Percentiles rank a stretch among this genome's conserved stretches.
Conservation (phyloP, 192 early-diverging fungal species). For the Coemansia sp. region DNA sequence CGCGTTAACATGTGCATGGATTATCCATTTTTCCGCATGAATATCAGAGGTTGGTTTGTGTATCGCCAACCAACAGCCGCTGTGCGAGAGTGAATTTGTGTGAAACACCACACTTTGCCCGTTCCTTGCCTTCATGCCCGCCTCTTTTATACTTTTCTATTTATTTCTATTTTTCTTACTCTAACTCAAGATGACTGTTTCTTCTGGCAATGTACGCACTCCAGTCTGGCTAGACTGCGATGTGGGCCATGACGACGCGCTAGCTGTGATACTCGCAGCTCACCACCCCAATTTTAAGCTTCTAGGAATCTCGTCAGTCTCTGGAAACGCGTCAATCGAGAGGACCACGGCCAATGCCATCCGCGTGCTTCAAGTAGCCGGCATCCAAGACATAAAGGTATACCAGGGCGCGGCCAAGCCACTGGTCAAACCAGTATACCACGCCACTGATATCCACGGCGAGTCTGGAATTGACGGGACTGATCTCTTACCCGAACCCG, state of each 20-base stretch:
- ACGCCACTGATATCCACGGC: slow-evolving; percentile 30
- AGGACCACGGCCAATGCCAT: slow-evolving; percentile 33
- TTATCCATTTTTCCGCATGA: background rate
- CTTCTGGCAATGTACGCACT: background rate
- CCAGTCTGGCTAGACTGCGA: slow-evolving; percentile 50
- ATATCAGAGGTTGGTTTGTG: background rate
- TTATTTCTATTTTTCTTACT: background rate
- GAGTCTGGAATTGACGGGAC: slow-evolving; percentile 21
- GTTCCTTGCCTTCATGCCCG: background rate
- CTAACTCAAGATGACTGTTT: background rate
- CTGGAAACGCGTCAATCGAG: slow-evolving; percentile 26
- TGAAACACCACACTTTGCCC: background rate
- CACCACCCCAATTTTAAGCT: slow-evolving; percentile 34
- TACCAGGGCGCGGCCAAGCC: slow-evolving; percentile 35
- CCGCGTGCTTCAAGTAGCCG: slow-evolving; percentile 27
- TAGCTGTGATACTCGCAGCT: slow-evolving; percentile 36
- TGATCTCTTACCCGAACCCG: slow-evolving; percentile 12
- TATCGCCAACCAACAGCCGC: background rate
- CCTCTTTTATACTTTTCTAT: background rate
- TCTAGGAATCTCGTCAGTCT: slow-evolving; percentile 29
- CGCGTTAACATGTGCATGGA: background rate
- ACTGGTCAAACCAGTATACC: slow-evolving; percentile 12
- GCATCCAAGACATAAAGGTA: slow-evolving; percentile 30
- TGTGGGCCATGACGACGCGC: slow-evolving; percentile 41
- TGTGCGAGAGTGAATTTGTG: background rate